Conservation (phyloP, 352 stramenopile genomes). For the Chloridella minuta region DNA sequence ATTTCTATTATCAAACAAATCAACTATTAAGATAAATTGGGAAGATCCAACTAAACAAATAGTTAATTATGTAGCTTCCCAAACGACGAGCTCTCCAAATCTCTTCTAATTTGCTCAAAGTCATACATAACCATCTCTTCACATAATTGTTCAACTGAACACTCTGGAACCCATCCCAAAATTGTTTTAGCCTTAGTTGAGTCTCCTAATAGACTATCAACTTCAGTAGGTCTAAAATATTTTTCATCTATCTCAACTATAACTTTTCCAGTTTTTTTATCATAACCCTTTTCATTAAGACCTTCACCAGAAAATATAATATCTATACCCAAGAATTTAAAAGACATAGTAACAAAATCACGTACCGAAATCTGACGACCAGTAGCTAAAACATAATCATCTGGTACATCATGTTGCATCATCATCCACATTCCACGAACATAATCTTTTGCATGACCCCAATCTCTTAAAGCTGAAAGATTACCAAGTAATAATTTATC, state of each 20-base stretch:
- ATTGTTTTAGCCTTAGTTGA: constrained; percentile 51
- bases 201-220: constrained; percentile 76
- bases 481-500: constrained; percentile 84
- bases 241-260: constrained; percentile 67
- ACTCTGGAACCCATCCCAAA: constrained; percentile 36
- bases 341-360: constrained; percentile 85
- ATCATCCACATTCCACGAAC: constrained; percentile 97
- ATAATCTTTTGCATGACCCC: constrained; percentile 92
- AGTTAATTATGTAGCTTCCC: too few relatives aligned
- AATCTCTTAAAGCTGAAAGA: constrained; percentile 80
- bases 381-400: constrained; percentile 38
- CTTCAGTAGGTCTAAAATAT: constrained; percentile 91
- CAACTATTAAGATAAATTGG: too few relatives aligned
- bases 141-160: too few relatives aligned
- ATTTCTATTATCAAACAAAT: too few relatives aligned
- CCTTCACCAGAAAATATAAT: constrained; percentile 55
- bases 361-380: constrained; percentile 84
- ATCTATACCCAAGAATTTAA: constrained; percentile 42
- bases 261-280: constrained; percentile 42
- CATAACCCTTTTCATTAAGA: constrained; percentile 26
- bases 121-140: too few relatives aligned
- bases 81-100: too few relatives aligned
- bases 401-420: constrained; percentile 35
- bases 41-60: too few relatives aligned
- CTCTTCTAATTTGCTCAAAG: too few relatives aligned